These are phyloP conservation scores for Cystobasidium slooffiae DNA, from an alignment of 1,284 basidiomycete species.

Conservation along the genomic window DNA sequence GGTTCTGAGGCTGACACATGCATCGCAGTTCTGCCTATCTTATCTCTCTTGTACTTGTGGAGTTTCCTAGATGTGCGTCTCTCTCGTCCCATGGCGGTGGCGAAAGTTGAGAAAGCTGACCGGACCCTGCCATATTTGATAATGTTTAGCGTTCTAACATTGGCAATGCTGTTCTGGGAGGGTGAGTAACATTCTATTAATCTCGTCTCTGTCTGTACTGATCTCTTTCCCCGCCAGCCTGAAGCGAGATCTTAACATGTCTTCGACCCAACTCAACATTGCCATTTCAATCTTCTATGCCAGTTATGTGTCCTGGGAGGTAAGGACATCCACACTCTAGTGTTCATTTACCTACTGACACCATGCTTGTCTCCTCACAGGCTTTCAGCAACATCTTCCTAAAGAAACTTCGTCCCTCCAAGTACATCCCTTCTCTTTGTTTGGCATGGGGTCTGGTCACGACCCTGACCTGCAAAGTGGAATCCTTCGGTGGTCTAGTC, in stretches of 20 bases:
- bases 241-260: neutral
- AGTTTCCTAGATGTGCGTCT: slow-evolving; percentile 9
- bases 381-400: slow-evolving; percentile 1
- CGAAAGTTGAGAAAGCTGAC: neutral
- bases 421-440: slow-evolving; percentile 7
- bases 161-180: slow-evolving; percentile 4
- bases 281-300: slow-evolving; percentile 10
- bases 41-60: neutral
- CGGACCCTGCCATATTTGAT: neutral
- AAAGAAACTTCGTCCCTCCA: slow-evolving; percentile 2
- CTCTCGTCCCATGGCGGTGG: neutral
- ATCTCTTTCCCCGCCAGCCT: neutral
- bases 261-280: slow-evolving; percentile 4
- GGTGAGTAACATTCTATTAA: neutral
- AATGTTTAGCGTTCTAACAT: neutral
- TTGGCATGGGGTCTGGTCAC: slow-evolving; percentile 15
- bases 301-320: slow-evolving; percentile 3
- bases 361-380: neutral
- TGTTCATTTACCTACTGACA: neutral
- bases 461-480: slow-evolving; percentile 1
- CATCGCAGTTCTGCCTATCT: neutral
- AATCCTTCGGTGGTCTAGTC: slow-evolving; percentile 1
- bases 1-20: too few species aligned
- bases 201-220: neutral
- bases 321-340: neutral